Evolutionary conservation across 129 eudicot species (phyloP), one percentile per base, ranked within the genome.

Genomic region (Sambucus nigra): DNA sequence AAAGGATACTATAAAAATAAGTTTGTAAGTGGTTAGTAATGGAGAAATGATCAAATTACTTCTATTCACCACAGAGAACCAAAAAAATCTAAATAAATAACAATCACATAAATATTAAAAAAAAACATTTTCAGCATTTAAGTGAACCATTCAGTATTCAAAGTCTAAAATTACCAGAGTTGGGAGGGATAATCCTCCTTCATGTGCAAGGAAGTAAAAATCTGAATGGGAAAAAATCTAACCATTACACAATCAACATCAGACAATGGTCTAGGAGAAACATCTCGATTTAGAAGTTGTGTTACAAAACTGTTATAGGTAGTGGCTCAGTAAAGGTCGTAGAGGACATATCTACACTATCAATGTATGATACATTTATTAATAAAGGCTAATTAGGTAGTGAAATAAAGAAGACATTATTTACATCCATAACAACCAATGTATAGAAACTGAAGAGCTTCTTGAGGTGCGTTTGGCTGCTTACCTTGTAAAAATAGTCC

Each of bases 401-500:
- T 21, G 38, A 11, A 31, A 6, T 31, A 31, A 6, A 24, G 27
- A 40, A 57, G 50, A 7, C 23, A 39, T 38, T 20, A 32, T 57
- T 25, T 22, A 0, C 17, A 55, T 69, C 85, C 98, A 14, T 95
- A 79, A 53, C 85, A 57, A 50, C 85, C 98, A 68, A 91, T 85
- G 61, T 91, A 95, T 65, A 91, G 69, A 64, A 91, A 94, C 61
- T 91, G 98, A 18, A 91, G 83, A 3, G 95, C 95, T 75, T 91
- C 95, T 60, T 91, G 95, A 0, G 98, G 98, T 1, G 95, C 95
- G 82, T 91, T 94, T 16, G 98, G 84, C 60, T 78, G 94, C 70
- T 69, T 81, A 11, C 98, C 98, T 41, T 74, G 75, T 42, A 91
- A 67, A 66, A 91, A 91, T 94, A 81, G 69, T 15, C 69, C 94